These are phyloP conservation scores for Tulasnella sp. DNA, from an alignment of 768 basidiomycete genomes.

Conservation along the genomic window DNA sequence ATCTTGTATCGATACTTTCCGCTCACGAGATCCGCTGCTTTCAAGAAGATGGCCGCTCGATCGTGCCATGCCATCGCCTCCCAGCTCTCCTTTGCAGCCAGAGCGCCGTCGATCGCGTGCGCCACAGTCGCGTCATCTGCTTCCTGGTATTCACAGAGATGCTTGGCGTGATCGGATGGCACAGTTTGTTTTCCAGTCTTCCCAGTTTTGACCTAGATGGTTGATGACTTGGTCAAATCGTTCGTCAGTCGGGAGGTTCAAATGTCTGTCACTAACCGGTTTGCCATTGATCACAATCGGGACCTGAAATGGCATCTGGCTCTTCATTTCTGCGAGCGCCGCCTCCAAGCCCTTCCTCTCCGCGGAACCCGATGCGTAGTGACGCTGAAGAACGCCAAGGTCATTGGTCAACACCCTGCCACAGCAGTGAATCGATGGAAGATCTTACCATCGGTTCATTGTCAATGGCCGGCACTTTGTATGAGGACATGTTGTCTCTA, in stretches of 20 bases:
- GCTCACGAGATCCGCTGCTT: slow-evolving; percentile 90
- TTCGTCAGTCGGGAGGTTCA: neutral
- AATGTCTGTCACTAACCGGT: slow-evolving; percentile 39
- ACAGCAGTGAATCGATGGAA: neutral
- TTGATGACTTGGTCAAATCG: neutral
- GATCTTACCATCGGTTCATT: slow-evolving; percentile 84
- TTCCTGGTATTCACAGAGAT: slow-evolving; percentile 80
- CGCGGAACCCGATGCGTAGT: slow-evolving; percentile 65
- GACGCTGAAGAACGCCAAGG: slow-evolving; percentile 38
- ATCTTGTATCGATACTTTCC: slow-evolving; percentile 94
- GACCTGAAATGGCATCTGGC: slow-evolving; percentile 78
- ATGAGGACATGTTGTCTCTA: slow-evolving; percentile 32
- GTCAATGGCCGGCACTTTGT: slow-evolving; percentile 72
- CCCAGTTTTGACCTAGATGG: slow-evolving; percentile 62
- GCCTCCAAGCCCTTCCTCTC: slow-evolving; percentile 66
- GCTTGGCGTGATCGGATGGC: slow-evolving; percentile 73
- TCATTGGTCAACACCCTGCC: neutral
- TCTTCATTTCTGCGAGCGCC: slow-evolving; percentile 69
- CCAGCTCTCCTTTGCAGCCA: slow-evolving; percentile 81
- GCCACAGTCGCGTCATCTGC: slow-evolving; percentile 67
- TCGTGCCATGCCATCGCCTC: slow-evolving; percentile 94
- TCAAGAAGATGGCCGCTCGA: slow-evolving; percentile 94
- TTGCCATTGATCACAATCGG: slow-evolving; percentile 89
- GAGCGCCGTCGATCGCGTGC: slow-evolving; percentile 75
- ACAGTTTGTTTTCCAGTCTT: slow-evolving; percentile 66